Base-by-base conservation (phyloP, 1,139 yeast genomes). In the Protomyces inundatus region DNA sequence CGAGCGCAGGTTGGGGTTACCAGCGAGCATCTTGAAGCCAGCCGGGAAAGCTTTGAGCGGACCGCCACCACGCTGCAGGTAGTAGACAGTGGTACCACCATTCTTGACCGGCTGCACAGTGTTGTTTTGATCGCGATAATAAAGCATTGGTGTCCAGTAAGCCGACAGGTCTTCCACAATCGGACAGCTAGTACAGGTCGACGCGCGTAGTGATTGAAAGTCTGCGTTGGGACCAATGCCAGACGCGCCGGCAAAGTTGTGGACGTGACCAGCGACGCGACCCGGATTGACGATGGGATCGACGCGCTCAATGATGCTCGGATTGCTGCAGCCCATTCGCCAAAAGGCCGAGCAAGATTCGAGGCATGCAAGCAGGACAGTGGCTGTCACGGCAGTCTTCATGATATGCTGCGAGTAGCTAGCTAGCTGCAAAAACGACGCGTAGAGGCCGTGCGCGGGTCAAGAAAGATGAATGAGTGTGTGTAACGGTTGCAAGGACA, bases 81-180 rank as follows among this genome's bases (percentile, higher is more conserved):
- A 64, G 56, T 64, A 64, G 55, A 61, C 66, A 2, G 62, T 55
- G 40, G 53, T 61, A 10, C 66, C 66, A 7, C 65, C 62, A 33
- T 54, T 54, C 39, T 40, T 36, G 4, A 32, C 45, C 23, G 62
- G 65, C 30, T 56, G 53, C 30, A 55, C 55, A 36, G 62, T 65
- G 42, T 64, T 60, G 37, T 50, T 42, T n/a, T 37, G 57, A 52
- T 51, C 40, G 32, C 48, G 57, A 35, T 55, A 64, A 56, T 64
- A 64, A 37, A 64, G 54, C 34, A 40, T 54, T 10, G 66, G 66
- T 6, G 54, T 61, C 66, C 66, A 64, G 51, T 48, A 54, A n/a
- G 40, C 52, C 12, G 57, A 58, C 12, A 58, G 52, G 34, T 58
- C 62, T 34, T 58, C 56, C 14, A 37, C 52, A 34, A 62, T 57